phyloP scores from a whole-genome alignment of 202 grass and related monocot genomes.

The Setaria viridis region DNA sequence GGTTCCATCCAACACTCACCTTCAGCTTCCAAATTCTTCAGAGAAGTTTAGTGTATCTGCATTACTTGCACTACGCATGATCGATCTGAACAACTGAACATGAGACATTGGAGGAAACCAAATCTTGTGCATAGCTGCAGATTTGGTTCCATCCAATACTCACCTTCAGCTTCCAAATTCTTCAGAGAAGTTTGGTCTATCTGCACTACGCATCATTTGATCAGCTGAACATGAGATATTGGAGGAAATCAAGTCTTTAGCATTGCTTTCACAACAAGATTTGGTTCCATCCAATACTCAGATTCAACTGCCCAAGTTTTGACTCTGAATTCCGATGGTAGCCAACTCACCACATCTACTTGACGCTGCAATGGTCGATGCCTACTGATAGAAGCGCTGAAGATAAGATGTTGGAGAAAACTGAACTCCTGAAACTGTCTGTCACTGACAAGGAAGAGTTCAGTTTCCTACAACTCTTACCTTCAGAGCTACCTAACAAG shows the following conservation, averaged over 20 bases:
- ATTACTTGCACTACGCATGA: not conserved
- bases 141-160: constrained; percentile 61
- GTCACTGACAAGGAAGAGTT: constrained; percentile 32
- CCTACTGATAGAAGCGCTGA: constrained; percentile 30
- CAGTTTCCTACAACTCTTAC: constrained; percentile 73
- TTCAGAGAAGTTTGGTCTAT: not conserved
- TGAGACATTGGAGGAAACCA: constrained; percentile 71
- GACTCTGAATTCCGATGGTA: not conserved
- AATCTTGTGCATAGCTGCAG: constrained; percentile 42
- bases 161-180: constrained; percentile 50
- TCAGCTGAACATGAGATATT: constrained; percentile 63
- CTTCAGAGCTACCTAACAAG: constrained; percentile 38
- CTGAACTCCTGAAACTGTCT: constrained; percentile 53
- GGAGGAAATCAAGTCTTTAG: constrained; percentile 62
- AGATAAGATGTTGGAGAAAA: constrained; percentile 77
- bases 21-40: constrained; percentile 49
- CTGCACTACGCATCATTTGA: constrained; percentile 9
- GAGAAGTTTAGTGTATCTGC: not conserved
- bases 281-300: constrained; percentile 64
- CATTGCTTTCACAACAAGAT: constrained; percentile 7
- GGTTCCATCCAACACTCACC: constrained; percentile 58
- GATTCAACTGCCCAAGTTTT: constrained; percentile 51
- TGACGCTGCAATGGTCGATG: not conserved
- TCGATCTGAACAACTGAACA: constrained; percentile 39
- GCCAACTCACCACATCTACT: not conserved